Evolutionary conservation across 495 filamentous ascomycete genomes (phyloP).

Genomic region (Tuber microsphaerosporum): DNA sequence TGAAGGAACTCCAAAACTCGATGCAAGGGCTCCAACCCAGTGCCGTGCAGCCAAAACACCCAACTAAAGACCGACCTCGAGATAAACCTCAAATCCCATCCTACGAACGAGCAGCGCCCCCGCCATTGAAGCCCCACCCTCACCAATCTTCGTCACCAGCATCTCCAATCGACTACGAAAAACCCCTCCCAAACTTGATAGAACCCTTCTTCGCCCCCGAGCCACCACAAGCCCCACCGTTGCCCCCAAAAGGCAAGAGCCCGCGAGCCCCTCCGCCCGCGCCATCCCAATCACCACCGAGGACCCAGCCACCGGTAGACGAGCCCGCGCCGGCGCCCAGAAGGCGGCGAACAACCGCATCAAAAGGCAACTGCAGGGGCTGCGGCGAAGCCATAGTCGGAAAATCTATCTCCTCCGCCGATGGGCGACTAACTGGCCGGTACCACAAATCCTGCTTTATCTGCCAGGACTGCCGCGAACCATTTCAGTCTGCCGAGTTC

Average conservation of each 20-base stretch:
- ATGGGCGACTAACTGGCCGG: constrained; percentile 83
- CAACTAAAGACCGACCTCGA: constrained; percentile 18
- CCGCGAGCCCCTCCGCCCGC: constrained; percentile 30
- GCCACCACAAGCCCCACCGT: constrained; percentile 1
- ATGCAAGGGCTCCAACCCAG: constrained; percentile 44
- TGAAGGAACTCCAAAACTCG: constrained; percentile 51
- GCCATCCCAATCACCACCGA: constrained; percentile 37
- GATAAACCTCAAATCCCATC: constrained; percentile 41
- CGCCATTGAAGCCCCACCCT: constrained; percentile 5
- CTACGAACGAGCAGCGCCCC: constrained; percentile 14
- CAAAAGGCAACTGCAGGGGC: constrained; percentile 73
- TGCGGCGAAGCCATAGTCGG: constrained; percentile 73
- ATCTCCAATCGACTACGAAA: constrained; percentile 6
- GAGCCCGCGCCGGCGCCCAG: constrained; percentile 18
- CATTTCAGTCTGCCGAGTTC: constrained; percentile 83
- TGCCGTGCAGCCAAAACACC: constrained; percentile 14
- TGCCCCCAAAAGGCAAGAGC: constrained; percentile 23
- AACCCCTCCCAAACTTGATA: constrained; percentile 30
- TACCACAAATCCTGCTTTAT: constrained; percentile 94
- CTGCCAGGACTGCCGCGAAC: constrained; percentile 71
- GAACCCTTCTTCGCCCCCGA: constrained; percentile 24
- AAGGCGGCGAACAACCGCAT: constrained; percentile 39
- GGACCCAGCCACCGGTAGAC: constrained; percentile 30
- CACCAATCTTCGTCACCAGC: constrained; percentile 4
- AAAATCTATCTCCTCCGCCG: constrained; percentile 87